phyloP scores from a whole-genome alignment of 768 basidiomycete species.

The Gymnopilus dilepis region DNA sequence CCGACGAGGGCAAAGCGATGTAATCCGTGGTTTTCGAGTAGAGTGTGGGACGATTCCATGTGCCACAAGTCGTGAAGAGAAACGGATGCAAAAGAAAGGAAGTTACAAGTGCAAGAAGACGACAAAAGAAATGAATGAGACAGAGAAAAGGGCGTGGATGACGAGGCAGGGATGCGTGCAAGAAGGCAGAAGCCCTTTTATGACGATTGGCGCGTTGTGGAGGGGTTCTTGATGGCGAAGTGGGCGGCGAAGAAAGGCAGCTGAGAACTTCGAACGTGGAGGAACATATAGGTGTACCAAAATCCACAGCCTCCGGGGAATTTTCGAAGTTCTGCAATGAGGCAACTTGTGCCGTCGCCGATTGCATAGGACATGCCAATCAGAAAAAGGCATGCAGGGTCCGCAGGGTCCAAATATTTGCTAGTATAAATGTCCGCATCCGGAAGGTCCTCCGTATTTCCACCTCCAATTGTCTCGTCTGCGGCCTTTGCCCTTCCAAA shows the following conservation, averaged over 20 bases:
- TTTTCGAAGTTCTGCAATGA: slow-evolving; percentile 20
- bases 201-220: slow-evolving; percentile 9
- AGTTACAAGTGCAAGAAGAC: neutral
- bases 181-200: slow-evolving; percentile 7
- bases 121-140: neutral
- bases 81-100: neutral
- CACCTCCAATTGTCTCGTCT: neutral
- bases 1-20: slow-evolving; percentile 64
- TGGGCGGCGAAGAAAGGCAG: slow-evolving; percentile 7
- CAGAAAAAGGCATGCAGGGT: slow-evolving; percentile 15
- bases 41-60: slow-evolving; percentile 32
- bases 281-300: slow-evolving; percentile 21
- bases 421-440: slow-evolving; percentile 16
- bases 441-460: slow-evolving; percentile 12
- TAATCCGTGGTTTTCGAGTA: slow-evolving; percentile 45
- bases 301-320: slow-evolving; percentile 13
- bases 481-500: neutral
- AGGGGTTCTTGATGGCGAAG: slow-evolving; percentile 18
- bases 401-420: neutral
- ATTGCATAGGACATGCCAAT: slow-evolving; percentile 23
- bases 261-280: slow-evolving; percentile 9
- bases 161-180: neutral
- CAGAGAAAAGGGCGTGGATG: neutral
- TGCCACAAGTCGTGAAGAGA: slow-evolving; percentile 15
- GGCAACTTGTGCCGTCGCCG: slow-evolving; percentile 21